A percentile compares a stretch with the other conserved stretches of the same genome.
Conservation (phyloP, 2,329 filamentous ascomycete species). For the Penicillium sp. region DNA sequence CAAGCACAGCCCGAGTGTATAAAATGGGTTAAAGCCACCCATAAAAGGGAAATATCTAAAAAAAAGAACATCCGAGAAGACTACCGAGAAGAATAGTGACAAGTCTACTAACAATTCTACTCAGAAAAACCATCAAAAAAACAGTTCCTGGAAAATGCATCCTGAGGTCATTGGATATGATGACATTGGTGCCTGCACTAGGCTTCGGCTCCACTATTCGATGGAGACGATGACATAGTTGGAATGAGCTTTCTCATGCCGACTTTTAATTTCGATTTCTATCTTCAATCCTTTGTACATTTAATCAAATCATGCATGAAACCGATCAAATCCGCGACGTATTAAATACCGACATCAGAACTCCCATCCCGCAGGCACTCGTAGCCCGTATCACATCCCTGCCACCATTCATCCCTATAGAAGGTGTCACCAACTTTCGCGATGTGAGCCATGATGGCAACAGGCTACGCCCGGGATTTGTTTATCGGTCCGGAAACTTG, state of each 20-base stretch:
- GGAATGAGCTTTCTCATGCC: background rate
- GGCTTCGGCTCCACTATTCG: conserved; percentile 2
- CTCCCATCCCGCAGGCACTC: conserved; percentile 21
- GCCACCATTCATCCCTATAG: conserved; percentile 28
- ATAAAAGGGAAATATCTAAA: background rate
- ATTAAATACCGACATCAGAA: conserved; percentile 27
- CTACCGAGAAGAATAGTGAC: too few species aligned
- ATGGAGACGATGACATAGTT: conserved; percentile 6
- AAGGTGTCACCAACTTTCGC: conserved; percentile 31
- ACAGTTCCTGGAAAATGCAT: background rate
- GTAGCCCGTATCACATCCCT: conserved; percentile 26
- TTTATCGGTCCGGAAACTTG: conserved; percentile 70
- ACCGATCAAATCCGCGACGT: conserved; percentile 21
- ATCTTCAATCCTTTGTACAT: background rate
- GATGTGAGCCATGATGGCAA: conserved; percentile 26
- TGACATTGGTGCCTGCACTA: conserved; percentile 6
- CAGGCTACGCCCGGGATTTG: conserved; percentile 51
- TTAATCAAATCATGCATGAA: conserved; percentile 17
- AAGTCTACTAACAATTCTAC: background rate
- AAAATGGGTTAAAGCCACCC: background rate
- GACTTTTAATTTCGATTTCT: background rate
- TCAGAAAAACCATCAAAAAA: too few species aligned
- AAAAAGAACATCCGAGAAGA: background rate
- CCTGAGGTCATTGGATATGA: conserved; percentile 1
- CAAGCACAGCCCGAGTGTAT: background rate